These are phyloP conservation scores for Scheffersomyces illinoinensis DNA, from an alignment of 1,139 yeast species.

Conservation along the genomic window DNA sequence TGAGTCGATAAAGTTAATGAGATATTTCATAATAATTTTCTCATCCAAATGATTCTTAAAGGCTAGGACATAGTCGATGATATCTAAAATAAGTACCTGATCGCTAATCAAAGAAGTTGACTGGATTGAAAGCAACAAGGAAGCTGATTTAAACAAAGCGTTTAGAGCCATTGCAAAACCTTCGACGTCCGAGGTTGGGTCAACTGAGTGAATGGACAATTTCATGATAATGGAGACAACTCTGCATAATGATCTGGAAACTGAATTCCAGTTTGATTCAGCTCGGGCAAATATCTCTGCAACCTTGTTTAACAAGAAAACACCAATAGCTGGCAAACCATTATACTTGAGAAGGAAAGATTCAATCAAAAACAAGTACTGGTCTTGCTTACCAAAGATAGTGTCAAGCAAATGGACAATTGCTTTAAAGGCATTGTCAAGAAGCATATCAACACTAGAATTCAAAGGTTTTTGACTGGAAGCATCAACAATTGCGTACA, in stretches of 20 bases:
- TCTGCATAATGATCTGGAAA: constrained; percentile 66
- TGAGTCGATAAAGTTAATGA: constrained; percentile 46
- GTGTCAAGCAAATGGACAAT: constrained; percentile 62
- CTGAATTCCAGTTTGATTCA: constrained; percentile 58
- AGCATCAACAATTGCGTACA: constrained; percentile 42
- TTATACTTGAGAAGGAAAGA: constrained; percentile 37
- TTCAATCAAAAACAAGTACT: constrained; percentile 57
- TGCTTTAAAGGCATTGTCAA: constrained; percentile 50
- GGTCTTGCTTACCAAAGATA: constrained; percentile 67
- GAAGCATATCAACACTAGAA: constrained; percentile 35
- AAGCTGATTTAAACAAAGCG: constrained; percentile 39
- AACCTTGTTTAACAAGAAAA: constrained; percentile 47
- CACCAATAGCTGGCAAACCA: constrained; percentile 53
- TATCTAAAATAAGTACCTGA: constrained; percentile 59
- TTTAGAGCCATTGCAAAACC: constrained; percentile 32
- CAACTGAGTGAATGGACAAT: constrained; percentile 33
- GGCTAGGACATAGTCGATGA: constrained; percentile 54
- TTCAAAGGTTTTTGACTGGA: constrained; percentile 23
- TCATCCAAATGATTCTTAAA: constrained; percentile 42
- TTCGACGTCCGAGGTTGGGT: constrained; percentile 21
- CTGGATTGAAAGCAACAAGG: constrained; percentile 49
- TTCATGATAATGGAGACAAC: constrained; percentile 53
- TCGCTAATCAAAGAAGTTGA: constrained; percentile 54
- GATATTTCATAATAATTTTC: constrained; percentile 37
- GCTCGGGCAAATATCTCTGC: constrained; percentile 51